Evolutionary conservation across 2,329 filamentous ascomycete species (phyloP), one percentile per base, ranked within the genome.

Genomic region (Colletotrichum sansevieriae): DNA sequence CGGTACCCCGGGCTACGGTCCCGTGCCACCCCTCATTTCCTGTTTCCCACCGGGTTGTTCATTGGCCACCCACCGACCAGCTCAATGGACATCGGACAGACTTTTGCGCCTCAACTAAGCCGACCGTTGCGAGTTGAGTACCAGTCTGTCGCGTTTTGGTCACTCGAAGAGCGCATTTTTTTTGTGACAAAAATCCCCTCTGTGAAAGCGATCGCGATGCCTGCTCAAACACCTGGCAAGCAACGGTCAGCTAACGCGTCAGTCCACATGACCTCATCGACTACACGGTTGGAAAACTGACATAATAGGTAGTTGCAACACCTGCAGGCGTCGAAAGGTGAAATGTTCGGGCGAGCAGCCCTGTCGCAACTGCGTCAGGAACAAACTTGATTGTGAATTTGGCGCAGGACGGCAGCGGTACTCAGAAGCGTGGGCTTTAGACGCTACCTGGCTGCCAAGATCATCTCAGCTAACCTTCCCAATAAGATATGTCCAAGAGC

Each of bases 281-380:
- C n/a, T 33, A n/a, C 55, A 46, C 0, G 25, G 18, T 44, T 37
- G 18, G 29, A 10, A 22, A 22, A 25, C 43, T 65, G 63, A 65
- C 63, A n/a, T 10, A 5, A 15, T 15, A 5, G n/a, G 11, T 20
- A 70, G 63, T 44, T 71, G 68, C 64, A 63, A 61, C 29, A 58
- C 63, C n/a, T 78, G 77, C 51, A 75, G 77, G 6, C 74, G 75
- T 39, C 76, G 78, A 49, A 79, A 78, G 65, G 78, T 78, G 56
- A 78, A 78, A 62, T 78, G 77, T 10, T 78, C 75, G 0, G 77
- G 77, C 0, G 74, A 73, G 1, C 74, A 77, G 20, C 77, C 77
- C 0, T 78, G 77, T 49, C 75, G 75, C 9, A 77, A 76, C 7
- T 78, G 77, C 56, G 75, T 73, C 33, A 76, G 76, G 62, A 76